Percentiles rank a stretch among this genome's conserved stretches.
These are phyloP conservation scores for Amanita molliuscula DNA, from an alignment of 768 basidiomycete species.

Conservation along the genomic window DNA sequence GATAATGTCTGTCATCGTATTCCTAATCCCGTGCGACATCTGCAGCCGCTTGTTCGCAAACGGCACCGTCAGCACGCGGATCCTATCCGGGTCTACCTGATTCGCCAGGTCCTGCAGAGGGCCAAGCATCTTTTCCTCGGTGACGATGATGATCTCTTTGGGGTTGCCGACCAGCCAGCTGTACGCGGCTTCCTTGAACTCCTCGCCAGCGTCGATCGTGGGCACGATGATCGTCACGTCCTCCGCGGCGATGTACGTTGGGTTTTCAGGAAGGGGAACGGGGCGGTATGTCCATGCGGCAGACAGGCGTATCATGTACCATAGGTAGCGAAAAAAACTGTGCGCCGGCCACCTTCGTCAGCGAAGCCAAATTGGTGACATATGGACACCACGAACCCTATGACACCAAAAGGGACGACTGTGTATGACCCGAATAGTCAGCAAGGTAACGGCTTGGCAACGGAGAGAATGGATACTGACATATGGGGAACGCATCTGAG, in stretches of 20 bases:
- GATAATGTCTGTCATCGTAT: constrained; percentile 86
- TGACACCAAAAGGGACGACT: constrained; percentile 89
- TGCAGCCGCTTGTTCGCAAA: constrained; percentile 92
- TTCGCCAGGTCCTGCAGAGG: constrained; percentile 86
- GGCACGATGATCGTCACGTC: constrained; percentile 97
- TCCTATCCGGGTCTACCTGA: constrained; percentile 73
- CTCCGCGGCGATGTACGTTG: constrained; percentile 82
- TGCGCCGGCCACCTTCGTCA: constrained; percentile 9
- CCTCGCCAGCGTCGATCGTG: constrained; percentile 92
- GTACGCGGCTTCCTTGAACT: constrained; percentile 88
- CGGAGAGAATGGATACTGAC: constrained; percentile 33
- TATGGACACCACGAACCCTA: constrained; percentile 44
- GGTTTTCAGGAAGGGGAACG: constrained; percentile 83
- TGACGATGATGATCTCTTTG: constrained; percentile 63
- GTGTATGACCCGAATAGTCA: neutral
- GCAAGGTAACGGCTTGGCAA: constrained; percentile 7
- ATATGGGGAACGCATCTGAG: constrained; percentile 83
- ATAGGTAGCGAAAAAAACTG: constrained; percentile 90
- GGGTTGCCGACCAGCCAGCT: constrained; percentile 90
- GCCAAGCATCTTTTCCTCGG: constrained; percentile 83
- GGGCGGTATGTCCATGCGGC: constrained; percentile 78
- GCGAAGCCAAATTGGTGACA: neutral
- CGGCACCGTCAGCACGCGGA: constrained; percentile 82
- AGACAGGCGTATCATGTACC: constrained; percentile 79
- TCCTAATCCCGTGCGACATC: constrained; percentile 89